Conservation (phyloP, 805 yeast genomes). For the Wickerhamiella kazuoi region DNA sequence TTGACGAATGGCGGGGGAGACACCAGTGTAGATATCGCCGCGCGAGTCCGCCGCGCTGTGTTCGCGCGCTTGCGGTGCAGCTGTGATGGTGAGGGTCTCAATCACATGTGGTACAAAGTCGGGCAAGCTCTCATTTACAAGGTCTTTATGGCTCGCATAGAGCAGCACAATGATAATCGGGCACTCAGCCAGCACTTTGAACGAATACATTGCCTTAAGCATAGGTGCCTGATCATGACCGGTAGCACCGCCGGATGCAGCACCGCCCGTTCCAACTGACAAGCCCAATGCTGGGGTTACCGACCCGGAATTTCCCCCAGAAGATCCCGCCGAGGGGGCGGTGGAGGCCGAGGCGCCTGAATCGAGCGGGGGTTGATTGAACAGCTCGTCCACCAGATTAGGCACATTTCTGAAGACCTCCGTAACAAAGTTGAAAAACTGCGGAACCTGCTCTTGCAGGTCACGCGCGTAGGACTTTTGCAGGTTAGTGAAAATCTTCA, state of each 20-base stretch:
- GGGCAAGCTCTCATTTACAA: constrained; percentile 55
- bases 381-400: constrained; percentile 50
- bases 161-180: constrained; percentile 92
- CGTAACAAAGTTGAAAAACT: constrained; percentile 59
- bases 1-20: constrained; percentile 58
- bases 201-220: constrained; percentile 56
- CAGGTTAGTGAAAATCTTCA: constrained; percentile 69
- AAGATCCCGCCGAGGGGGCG: constrained; percentile 8
- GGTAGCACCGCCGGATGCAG: constrained; percentile 15
- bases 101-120: constrained; percentile 68
- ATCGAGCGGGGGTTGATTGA: constrained; percentile 30
- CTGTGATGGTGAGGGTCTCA: constrained; percentile 56
- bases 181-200: constrained; percentile 86
- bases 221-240: constrained; percentile 16
- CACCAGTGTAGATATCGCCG: constrained; percentile 46
- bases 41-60: constrained; percentile 38
- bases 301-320: neutral
- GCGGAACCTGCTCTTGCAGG: constrained; percentile 52
- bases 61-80: constrained; percentile 59
- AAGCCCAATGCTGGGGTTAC: no score
- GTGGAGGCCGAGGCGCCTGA: constrained; percentile 7
- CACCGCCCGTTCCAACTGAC: no score
- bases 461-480: constrained; percentile 67
- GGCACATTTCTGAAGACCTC: constrained; percentile 68
- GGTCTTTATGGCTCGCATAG: constrained; percentile 67